A percentile compares a stretch with the other conserved stretches of the same genome.
Conservation (phyloP, 352 stramenopile genomes). For the Blastocystis sp. region DNA sequence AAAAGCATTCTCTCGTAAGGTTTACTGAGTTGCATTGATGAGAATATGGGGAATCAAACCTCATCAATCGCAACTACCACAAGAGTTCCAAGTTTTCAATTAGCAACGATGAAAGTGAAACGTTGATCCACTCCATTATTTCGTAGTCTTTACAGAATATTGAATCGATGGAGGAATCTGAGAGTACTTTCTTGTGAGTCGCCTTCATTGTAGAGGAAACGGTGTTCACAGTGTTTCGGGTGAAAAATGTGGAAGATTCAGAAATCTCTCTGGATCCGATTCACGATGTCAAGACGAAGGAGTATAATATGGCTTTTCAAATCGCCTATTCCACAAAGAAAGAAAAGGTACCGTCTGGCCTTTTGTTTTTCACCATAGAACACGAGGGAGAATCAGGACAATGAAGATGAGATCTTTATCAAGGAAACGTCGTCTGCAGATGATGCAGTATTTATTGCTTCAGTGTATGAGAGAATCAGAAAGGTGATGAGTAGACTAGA, state of each 20-base stretch:
- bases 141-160: not conserved
- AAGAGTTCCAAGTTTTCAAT: conserved; percentile 19
- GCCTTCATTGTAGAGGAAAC: conserved; percentile 11
- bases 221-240: conserved; percentile 33
- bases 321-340: conserved; percentile 27
- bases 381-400: not conserved
- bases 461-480: not conserved
- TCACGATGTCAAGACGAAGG: conserved; percentile 15
- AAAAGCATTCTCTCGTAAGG: too few species aligned
- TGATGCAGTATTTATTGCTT: conserved; percentile 29
- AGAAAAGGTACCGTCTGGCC: not conserved
- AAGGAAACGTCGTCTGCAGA: not conserved
- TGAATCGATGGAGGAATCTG: not conserved
- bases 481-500: conserved; percentile 3
- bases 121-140: not conserved
- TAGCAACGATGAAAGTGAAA: not conserved
- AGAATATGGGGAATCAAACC: conserved; percentile 21
- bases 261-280: not conserved
- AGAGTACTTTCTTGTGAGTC: not conserved
- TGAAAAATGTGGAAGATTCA: conserved; percentile 38
- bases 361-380: conserved; percentile 14
- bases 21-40: not conserved
- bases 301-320: conserved; percentile 37
- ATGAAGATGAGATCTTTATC: conserved; percentile 44
- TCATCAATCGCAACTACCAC: not conserved